Evolutionary conservation across 306 rosid species (phyloP).

Genomic region (Begonia fuchsioides): DNA sequence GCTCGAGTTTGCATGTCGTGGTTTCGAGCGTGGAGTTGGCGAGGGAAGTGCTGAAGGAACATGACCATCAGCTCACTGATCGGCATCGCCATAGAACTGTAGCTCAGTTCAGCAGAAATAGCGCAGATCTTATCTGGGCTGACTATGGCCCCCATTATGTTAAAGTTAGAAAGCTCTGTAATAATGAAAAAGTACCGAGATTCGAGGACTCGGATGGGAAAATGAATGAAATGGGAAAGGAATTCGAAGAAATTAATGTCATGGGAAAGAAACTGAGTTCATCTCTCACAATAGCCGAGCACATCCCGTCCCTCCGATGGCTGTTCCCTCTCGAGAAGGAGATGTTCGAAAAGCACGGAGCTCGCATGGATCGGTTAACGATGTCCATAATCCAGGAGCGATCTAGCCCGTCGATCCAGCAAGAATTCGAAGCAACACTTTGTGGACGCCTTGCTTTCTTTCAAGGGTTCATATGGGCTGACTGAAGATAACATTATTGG

Average conservation of each 20-base stretch:
- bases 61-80: slow-evolving; percentile 59
- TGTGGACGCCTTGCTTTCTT: background rate
- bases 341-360: background rate
- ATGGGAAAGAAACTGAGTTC: background rate
- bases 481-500: background rate
- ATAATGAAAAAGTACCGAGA: background rate
- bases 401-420: background rate
- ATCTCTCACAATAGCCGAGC: background rate
- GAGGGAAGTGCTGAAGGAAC: slow-evolving; percentile 45
- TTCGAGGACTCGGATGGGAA: background rate
- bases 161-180: slow-evolving; percentile 4
- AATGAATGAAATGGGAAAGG: background rate
- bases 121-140: slow-evolving; percentile 43
- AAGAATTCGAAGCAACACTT: background rate
- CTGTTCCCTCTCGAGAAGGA: background rate
- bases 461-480: background rate
- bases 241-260: background rate
- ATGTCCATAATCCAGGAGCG: background rate
- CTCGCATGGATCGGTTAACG: background rate
- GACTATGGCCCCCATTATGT: slow-evolving; percentile 9
- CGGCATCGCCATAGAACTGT: slow-evolving; percentile 51
- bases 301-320: background rate
- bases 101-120: slow-evolving; percentile 52
- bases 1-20: slow-evolving; percentile 44
- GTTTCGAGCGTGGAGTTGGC: slow-evolving; percentile 55